These are phyloP conservation scores for Aspergillus pseudotamarii DNA, from an alignment of 2,329 filamentous ascomycete genomes.

Conservation along the genomic window DNA sequence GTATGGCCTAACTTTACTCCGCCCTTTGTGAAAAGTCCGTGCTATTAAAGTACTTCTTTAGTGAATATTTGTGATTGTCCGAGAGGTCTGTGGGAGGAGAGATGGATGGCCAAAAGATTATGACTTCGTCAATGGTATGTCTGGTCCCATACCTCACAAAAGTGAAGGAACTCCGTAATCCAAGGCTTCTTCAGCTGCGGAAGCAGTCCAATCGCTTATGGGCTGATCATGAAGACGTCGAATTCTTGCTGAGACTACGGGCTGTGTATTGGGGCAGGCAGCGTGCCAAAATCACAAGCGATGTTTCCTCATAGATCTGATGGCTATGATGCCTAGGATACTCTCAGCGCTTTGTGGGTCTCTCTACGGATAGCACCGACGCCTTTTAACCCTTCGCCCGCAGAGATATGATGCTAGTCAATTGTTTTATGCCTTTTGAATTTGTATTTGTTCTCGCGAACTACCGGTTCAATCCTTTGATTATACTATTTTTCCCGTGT, in stretches of 20 bases:
- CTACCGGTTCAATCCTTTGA: too few species aligned
- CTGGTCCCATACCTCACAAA: background rate
- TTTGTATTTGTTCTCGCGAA: too few species aligned
- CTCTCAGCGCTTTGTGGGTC: background rate
- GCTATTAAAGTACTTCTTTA: background rate
- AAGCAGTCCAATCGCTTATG: background rate
- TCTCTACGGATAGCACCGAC: accelerated
- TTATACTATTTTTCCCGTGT: too few species aligned
- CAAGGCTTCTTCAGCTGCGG: background rate
- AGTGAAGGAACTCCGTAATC: background rate
- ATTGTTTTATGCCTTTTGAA: background rate
- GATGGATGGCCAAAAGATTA: background rate
- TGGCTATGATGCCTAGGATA: too few species aligned
- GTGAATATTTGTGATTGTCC: background rate
- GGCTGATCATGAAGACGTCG: background rate
- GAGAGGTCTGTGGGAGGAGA: background rate
- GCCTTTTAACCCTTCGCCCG: background rate
- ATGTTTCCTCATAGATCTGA: too few species aligned
- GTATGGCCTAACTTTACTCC: background rate
- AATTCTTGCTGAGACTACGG: too few species aligned
- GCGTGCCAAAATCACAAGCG: too few species aligned
- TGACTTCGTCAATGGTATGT: background rate
- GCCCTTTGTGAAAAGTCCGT: background rate
- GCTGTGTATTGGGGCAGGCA: too few species aligned
- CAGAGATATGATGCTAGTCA: background rate